A percentile compares a stretch with the other conserved stretches of the same genome.
Evolutionary conservation across 805 yeast genomes (phyloP).

Genomic region (Hanseniaspora jakobsenii): DNA sequence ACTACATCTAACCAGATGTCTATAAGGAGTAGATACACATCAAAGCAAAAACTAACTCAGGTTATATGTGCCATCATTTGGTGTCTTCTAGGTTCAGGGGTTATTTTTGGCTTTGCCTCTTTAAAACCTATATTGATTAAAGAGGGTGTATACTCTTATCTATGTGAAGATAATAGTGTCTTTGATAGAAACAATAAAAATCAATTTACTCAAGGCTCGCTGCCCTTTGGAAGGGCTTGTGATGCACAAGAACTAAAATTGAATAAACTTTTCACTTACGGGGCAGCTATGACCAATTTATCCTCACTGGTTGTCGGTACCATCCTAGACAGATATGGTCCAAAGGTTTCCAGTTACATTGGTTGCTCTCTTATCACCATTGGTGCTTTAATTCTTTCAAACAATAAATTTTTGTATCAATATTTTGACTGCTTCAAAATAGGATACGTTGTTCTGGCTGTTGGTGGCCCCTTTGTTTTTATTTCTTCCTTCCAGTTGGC

Average conservation of each 20-base stretch:
- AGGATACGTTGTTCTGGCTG: constrained; percentile 67
- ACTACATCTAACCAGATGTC: not conserved
- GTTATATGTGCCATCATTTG: constrained; percentile 63
- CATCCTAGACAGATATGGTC: constrained; percentile 68
- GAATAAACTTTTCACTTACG: constrained; percentile 71
- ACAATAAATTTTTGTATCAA: constrained; percentile 2
- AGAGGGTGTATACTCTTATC: constrained; percentile 62
- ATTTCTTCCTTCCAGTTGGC: constrained; percentile 85
- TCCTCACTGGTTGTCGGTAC: constrained; percentile 74
- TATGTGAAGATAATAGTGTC: constrained; percentile 34
- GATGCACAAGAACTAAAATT: constrained; percentile 69
- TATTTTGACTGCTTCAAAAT: constrained; percentile 51
- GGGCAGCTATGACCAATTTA: constrained; percentile 77
- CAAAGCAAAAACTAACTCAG: constrained; percentile 31
- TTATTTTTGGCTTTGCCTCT: constrained; percentile 92
- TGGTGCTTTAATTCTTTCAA: constrained; percentile 36
- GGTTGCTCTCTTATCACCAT: constrained; percentile 51
- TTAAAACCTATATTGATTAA: constrained; percentile 66
- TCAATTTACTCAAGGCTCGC: too few relatives aligned
- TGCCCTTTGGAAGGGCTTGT: constrained; percentile 33
- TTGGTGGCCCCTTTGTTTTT: constrained; percentile 90
- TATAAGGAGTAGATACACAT: not conserved
- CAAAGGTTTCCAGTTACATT: constrained; percentile 60
- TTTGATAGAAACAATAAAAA: too few relatives aligned
- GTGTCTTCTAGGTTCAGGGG: constrained; percentile 89